These are phyloP conservation scores for Phyllostachys edulis DNA, from an alignment of 176 grass and related monocot species.

Conservation along the genomic window DNA sequence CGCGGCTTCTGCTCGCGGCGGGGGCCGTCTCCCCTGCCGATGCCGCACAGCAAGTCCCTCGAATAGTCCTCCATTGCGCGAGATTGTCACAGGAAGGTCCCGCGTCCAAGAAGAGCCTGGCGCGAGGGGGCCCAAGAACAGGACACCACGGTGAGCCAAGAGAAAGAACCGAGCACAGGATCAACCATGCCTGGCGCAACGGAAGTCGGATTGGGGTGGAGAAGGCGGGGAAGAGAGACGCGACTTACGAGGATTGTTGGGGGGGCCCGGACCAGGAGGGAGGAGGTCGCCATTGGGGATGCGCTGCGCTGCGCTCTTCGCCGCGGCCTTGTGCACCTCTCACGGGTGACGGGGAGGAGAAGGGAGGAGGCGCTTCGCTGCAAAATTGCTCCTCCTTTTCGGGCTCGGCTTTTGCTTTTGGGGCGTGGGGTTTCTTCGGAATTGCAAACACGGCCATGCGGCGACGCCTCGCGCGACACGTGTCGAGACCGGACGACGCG, in stretches of 20 bases:
- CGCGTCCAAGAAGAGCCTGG: conserved; percentile 26
- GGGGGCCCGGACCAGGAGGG: neutral
- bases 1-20: neutral
- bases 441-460: neutral
- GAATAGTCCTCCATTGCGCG: conserved; percentile 35
- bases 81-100: neutral
- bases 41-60: conserved; percentile 29
- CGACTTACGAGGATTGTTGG: conserved; percentile 16
- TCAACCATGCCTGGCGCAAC: neutral
- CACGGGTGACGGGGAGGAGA: neutral
- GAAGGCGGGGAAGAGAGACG: neutral
- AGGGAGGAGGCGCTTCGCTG: neutral
- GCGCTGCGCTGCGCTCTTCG: neutral
- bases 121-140: neutral
- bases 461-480: conserved; percentile 16
- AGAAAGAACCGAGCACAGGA: neutral
- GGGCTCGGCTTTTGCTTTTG: conserved; percentile 38
- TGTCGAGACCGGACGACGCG: conserved; percentile 31
- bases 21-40: neutral
- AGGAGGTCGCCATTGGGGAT: conserved; percentile 37
- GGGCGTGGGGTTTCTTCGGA: conserved; percentile 38
- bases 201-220: neutral
- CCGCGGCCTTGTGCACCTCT: conserved; percentile 14
- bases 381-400: neutral
- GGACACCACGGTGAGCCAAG: conserved; percentile 10